Evolutionary conservation across 1,139 yeast species (phyloP).

Genomic region (Debaryomyces robertsiae): DNA sequence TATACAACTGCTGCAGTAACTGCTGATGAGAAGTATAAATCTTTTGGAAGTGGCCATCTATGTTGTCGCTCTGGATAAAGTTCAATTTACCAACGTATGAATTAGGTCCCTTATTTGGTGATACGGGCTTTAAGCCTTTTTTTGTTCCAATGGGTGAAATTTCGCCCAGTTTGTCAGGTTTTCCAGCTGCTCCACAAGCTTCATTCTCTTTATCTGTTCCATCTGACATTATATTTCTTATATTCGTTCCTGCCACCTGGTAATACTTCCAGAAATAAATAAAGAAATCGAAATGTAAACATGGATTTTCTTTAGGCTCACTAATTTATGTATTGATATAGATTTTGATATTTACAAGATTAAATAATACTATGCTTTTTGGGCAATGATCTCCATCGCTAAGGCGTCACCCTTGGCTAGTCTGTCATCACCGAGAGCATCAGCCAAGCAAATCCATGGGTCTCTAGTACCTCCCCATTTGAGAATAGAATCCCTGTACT

Average conservation of each 20-base stretch:
- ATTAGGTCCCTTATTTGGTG: conserved; percentile 28
- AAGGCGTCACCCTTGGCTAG: conserved; percentile 66
- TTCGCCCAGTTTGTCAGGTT: neutral
- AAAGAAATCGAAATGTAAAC: conserved; percentile 6
- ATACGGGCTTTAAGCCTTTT: conserved; percentile 27
- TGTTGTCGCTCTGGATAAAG: conserved; percentile 32
- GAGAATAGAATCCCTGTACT: conserved; percentile 68
- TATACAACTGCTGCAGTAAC: conserved; percentile 33
- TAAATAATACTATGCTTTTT: conserved; percentile 11
- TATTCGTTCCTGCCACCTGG: neutral
- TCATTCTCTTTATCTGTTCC: conserved; percentile 3
- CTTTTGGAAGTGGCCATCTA: conserved; percentile 34
- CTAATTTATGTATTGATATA: too few relatives aligned
- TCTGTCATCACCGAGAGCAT: conserved; percentile 65
- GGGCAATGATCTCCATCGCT: conserved; percentile 71
- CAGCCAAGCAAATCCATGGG: conserved; percentile 86
- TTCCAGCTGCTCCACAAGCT: neutral
- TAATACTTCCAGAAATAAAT: neutral
- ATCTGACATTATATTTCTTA: neutral
- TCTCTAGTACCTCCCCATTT: conserved; percentile 94
- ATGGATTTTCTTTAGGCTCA: conserved; percentile 1
- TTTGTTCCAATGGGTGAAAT: conserved; percentile 14
- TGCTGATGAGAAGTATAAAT: conserved; percentile 31
- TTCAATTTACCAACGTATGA: conserved; percentile 26
- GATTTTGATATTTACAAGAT: conserved; percentile 4